phyloP scores from a whole-genome alignment of 108 stramenopile species.

The Skeletonema tropicum region DNA sequence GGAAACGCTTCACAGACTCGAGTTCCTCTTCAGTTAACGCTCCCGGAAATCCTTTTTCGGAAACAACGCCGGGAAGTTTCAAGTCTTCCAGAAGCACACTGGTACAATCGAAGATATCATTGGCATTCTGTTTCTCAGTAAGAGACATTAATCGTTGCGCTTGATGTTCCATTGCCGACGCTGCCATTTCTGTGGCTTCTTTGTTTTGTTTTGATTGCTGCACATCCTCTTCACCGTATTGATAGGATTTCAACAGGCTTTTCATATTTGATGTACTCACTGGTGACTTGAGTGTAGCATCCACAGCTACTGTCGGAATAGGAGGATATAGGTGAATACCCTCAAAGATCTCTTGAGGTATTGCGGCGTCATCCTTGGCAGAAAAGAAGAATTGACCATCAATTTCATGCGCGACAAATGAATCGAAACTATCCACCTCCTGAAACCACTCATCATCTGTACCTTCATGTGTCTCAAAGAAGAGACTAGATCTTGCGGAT shows the following conservation, averaged over 20 bases:
- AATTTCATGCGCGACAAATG: conserved; percentile 10
- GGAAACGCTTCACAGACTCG: conserved; percentile 20
- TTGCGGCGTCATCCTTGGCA: conserved; percentile 20
- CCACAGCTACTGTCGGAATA: conserved; percentile 20
- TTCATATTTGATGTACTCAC: conserved; percentile 30
- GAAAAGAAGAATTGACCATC: conserved; percentile 40
- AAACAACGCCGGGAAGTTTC: conserved; percentile 21
- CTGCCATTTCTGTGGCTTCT: conserved; percentile 18
- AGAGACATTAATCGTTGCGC: conserved; percentile 15
- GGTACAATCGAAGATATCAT: conserved; percentile 19
- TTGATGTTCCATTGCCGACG: conserved; percentile 29
- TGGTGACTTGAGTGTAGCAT: conserved; percentile 13
- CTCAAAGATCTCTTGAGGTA: conserved; percentile 28
- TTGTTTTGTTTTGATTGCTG: background rate
- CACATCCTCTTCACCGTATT: conserved; percentile 13
- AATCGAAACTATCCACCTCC: conserved; percentile 18
- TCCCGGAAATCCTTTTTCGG: conserved; percentile 47
- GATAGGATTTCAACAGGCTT: conserved; percentile 26
- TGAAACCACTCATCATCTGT: background rate
- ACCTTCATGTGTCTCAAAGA: conserved; percentile 29
- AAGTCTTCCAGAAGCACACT: conserved; percentile 37
- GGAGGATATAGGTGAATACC: conserved; percentile 36
- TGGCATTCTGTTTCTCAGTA: background rate
- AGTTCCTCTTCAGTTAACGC: conserved; percentile 43
- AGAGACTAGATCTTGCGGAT: conserved; percentile 29